phyloP scores from a whole-genome alignment of 2,329 filamentous ascomycete genomes.

The Colletotrichum sp. region DNA sequence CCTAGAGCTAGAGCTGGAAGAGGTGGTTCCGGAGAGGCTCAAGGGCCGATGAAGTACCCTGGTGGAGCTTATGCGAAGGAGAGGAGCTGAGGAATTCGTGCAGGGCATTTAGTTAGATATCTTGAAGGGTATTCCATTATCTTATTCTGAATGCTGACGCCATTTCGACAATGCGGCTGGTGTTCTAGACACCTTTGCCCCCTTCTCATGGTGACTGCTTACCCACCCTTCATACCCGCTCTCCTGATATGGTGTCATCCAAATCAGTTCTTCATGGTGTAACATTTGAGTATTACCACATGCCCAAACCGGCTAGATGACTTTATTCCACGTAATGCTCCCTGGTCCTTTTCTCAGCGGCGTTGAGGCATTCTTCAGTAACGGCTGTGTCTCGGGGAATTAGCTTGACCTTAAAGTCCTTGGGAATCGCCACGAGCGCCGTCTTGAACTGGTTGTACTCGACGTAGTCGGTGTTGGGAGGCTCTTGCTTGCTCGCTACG shows the following conservation, averaged over 20 bases:
- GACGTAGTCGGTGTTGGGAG: slow-evolving; percentile 57
- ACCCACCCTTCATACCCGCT: neutral
- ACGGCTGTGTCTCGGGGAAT: slow-evolving; percentile 22
- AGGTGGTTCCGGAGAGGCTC: neutral
- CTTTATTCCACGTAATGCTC: neutral
- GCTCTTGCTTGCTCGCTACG: neutral
- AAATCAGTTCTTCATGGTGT: neutral
- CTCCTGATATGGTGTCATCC: neutral
- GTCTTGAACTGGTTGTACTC: slow-evolving; percentile 63
- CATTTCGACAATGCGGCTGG: neutral
- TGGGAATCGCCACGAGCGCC: slow-evolving; percentile 64
- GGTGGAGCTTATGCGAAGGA: neutral
- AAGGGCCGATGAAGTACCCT: neutral
- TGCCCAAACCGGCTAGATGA: neutral
- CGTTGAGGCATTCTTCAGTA: neutral
- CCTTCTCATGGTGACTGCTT: neutral
- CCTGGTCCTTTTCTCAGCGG: neutral
- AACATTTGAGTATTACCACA: neutral
- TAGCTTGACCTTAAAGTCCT: slow-evolving; percentile 65
- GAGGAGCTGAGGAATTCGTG: neutral
- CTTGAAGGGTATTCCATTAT: neutral
- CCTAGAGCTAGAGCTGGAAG: slow-evolving; percentile 26
- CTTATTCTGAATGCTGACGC: neutral
- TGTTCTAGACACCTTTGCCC: neutral
- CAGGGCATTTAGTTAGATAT: neutral